A percentile compares a stretch with the other conserved stretches of the same genome.
phyloP scores from a whole-genome alignment of 2,329 filamentous ascomycete genomes.

The Curvularia sp. region DNA sequence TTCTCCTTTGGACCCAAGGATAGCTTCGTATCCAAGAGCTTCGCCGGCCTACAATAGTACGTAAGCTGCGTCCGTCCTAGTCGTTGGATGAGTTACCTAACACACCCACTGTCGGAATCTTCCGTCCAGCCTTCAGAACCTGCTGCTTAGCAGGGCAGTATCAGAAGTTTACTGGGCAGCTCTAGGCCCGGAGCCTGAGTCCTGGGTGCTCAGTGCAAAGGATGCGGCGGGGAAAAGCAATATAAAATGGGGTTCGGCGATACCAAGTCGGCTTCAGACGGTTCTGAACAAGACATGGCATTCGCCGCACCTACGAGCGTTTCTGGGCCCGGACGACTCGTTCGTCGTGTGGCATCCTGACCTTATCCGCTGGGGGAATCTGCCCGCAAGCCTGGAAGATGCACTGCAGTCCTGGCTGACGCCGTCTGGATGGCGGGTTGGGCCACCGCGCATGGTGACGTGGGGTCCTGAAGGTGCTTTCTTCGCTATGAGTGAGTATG shows the following conservation, averaged over 20 bases:
- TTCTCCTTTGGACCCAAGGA: constrained; percentile 47
- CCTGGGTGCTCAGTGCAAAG: constrained; percentile 46
- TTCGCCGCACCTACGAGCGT: constrained; percentile 40
- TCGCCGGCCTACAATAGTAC: constrained; percentile 43
- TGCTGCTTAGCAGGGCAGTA: constrained; percentile 36
- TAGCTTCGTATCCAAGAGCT: constrained; percentile 44
- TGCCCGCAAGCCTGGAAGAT: constrained; percentile 41
- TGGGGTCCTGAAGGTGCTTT: constrained; percentile 45
- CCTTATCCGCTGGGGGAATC: constrained; percentile 43
- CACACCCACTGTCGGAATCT: constrained; percentile 35
- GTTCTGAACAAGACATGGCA: constrained; percentile 39
- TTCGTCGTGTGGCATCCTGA: constrained; percentile 49
- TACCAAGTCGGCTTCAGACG: constrained; percentile 31
- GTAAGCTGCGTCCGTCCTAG: constrained; percentile 7
- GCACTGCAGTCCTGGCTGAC: constrained; percentile 47
- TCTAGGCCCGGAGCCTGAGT: constrained; percentile 39
- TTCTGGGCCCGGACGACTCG: constrained; percentile 39
- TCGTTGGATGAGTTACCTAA: not conserved
- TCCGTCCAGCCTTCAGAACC: constrained; percentile 35
- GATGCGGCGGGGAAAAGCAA: constrained; percentile 35
- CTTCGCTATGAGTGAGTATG: constrained; percentile 50
- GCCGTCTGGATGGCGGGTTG: constrained; percentile 48
- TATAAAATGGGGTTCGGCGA: constrained; percentile 40
- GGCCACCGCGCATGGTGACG: constrained; percentile 43
- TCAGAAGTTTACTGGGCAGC: constrained; percentile 44